Conservation (phyloP, 2,329 filamentous ascomycete species). For the Calonectria fujianensis region DNA sequence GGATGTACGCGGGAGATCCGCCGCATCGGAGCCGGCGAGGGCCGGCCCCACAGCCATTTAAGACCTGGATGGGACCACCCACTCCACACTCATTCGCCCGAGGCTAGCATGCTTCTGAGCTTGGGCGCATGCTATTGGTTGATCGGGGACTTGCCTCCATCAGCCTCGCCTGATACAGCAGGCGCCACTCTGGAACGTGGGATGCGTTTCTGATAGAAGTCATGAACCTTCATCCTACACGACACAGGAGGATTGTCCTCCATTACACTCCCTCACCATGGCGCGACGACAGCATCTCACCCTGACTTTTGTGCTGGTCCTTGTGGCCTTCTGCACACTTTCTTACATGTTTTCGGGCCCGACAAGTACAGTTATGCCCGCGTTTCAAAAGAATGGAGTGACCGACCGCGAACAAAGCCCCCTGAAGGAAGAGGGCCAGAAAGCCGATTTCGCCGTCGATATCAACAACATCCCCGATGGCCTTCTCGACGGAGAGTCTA, state of each 20-base stretch:
- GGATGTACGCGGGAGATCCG: slow-evolving; percentile 40
- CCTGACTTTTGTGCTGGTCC: slow-evolving; percentile 71
- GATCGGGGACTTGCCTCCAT: slow-evolving; percentile 28
- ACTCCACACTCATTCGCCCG: slow-evolving; percentile 31
- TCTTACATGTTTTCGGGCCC: slow-evolving; percentile 75
- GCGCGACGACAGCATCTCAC: slow-evolving; percentile 73
- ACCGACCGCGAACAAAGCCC: slow-evolving; percentile 45
- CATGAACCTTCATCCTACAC: slow-evolving; percentile 48
- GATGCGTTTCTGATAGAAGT: slow-evolving; percentile 40
- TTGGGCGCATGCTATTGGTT: slow-evolving; percentile 43
- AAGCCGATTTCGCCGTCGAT: slow-evolving; percentile 60
- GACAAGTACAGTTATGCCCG: slow-evolving; percentile 42
- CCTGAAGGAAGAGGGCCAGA: slow-evolving; percentile 51
- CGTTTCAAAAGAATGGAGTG: slow-evolving; percentile 44
- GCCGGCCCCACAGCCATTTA: slow-evolving; percentile 48
- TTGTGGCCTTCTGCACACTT: slow-evolving; percentile 74
- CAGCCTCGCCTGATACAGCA: slow-evolving; percentile 51
- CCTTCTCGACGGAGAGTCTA: slow-evolving; percentile 80
- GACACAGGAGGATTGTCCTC: slow-evolving; percentile 49
- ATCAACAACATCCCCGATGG: slow-evolving; percentile 66
- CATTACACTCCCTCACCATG: slow-evolving; percentile 62
- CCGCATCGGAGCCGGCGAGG: slow-evolving; percentile 45
- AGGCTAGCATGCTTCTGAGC: slow-evolving; percentile 41
- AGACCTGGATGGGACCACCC: slow-evolving; percentile 29
- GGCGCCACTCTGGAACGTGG: slow-evolving; percentile 32